A percentile compares a stretch with the other conserved stretches of the same genome.
phyloP scores from a whole-genome alignment of 441 rosid species.

The Erodium moschatum region DNA sequence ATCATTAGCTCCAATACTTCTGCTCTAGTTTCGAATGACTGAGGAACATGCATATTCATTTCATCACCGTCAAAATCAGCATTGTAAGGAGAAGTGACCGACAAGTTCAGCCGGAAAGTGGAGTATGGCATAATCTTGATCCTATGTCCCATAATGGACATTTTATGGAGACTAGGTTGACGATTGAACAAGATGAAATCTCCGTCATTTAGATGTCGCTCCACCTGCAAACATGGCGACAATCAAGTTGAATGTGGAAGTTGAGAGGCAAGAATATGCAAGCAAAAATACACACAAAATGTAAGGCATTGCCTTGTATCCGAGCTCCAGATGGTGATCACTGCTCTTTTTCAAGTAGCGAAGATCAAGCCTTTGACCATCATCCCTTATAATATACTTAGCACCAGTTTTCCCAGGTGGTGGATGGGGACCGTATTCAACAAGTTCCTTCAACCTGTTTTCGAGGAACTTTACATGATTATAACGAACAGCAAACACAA shows the following conservation, averaged over 20 bases:
- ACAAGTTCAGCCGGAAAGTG: conserved; percentile 82
- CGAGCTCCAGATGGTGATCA: conserved; percentile 98
- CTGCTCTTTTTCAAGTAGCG: conserved; percentile 98
- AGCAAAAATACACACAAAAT: neutral
- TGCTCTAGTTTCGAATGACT: conserved; percentile 89
- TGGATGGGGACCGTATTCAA: conserved; percentile 97
- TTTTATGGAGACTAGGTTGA: conserved; percentile 97
- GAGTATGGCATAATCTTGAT: conserved; percentile 99
- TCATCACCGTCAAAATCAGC: conserved; percentile 99
- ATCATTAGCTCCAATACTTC: conserved; percentile 96
- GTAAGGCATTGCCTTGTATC: conserved; percentile 54
- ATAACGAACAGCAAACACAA: neutral
- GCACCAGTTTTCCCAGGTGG: conserved; percentile 99
- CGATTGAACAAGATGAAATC: conserved; percentile 95
- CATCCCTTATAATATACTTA: conserved; percentile 90
- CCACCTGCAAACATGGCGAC: conserved; percentile 56
- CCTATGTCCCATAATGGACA: conserved; percentile 98
- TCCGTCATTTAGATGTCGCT: conserved; percentile 89
- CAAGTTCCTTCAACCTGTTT: conserved; percentile 85
- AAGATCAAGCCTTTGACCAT: conserved; percentile 96
- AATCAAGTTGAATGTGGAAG: conserved; percentile 9
- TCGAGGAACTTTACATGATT: conserved; percentile 1
- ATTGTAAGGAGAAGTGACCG: conserved; percentile 96
- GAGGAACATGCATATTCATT: conserved; percentile 99
- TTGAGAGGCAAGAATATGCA: neutral